These are phyloP conservation scores for Clonostachys byssicola DNA, from an alignment of 2,329 filamentous ascomycete genomes.

Conservation along the genomic window DNA sequence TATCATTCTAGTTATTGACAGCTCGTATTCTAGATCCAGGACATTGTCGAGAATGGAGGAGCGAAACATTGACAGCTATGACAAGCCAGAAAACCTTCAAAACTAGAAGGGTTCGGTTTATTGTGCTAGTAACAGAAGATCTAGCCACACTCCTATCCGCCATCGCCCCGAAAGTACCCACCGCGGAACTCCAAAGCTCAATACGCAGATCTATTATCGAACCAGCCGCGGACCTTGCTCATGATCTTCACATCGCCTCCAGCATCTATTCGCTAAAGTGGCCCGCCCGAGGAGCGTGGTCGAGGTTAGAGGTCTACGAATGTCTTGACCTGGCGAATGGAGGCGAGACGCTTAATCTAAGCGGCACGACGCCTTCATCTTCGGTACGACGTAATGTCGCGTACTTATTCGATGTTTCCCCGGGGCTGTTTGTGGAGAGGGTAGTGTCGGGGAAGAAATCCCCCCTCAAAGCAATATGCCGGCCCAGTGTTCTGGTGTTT, in stretches of 20 bases:
- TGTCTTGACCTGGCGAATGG: constrained; percentile 25
- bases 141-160: constrained; percentile 21
- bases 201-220: constrained; percentile 23
- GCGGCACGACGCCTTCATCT: constrained; percentile 18
- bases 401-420: constrained; percentile 29
- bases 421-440: constrained; percentile 28
- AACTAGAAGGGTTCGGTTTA: constrained; percentile 15
- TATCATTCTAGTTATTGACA: background rate
- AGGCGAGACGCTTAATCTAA: constrained; percentile 19
- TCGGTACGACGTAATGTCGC: constrained; percentile 18
- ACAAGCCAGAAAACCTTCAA: constrained; percentile 23
- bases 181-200: constrained; percentile 22
- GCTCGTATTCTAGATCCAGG: constrained; percentile 14
- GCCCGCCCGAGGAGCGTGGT: constrained; percentile 26
- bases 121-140: constrained; percentile 23
- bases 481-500: constrained; percentile 25
- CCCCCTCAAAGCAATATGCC: constrained; percentile 21
- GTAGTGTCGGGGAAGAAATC: constrained; percentile 24
- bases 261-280: constrained; percentile 28
- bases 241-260: constrained; percentile 25
- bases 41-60: constrained; percentile 28
- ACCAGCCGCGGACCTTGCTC: constrained; percentile 27
- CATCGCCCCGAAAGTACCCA: constrained; percentile 16
- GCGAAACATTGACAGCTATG: constrained; percentile 26
- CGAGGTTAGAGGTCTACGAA: constrained; percentile 28